Evolutionary conservation across 2,329 filamentous ascomycete species (phyloP), one percentile per base, ranked within the genome.

Genomic region (Alternaria triticina): DNA sequence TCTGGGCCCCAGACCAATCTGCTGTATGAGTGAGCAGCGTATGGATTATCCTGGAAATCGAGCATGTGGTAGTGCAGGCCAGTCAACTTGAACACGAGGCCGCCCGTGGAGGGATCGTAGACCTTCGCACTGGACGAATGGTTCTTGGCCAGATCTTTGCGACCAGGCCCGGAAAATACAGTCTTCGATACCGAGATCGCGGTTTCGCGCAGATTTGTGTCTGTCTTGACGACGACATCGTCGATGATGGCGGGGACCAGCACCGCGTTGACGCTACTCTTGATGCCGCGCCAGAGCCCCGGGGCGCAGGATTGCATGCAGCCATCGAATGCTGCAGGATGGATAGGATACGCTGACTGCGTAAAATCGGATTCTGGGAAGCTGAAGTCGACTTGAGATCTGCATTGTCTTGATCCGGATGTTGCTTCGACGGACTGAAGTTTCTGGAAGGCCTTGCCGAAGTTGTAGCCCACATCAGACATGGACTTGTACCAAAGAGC

Each of bases 301-400:
- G 66, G 64, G 70, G 57, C 3, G 65, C 59, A 15, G 66, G 64
- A 60, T 20, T 78, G 76, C 5, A 79, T 66, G 46, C 72, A 75
- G 15, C 56, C 70, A 59, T 78, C 77, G 10, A 79, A 61, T 5
- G 46, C 61, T 20, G 70, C 66, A 6, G 76, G 77, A 61, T 79
- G 75, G 30, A 79, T 58, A 15, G 67, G 57, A 52, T 78, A 76
- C 3, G 22, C 33, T 6, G 68, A 73, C 43, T 74, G 69, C 3
- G 15, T 25, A 17, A 56, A 59, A 5, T 63, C 57, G 7, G 70
- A 72, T 22, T 54, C 43, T 12, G 71, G 71, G 22, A 63, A 58
- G n/a, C 43, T 40, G 2, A 71, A 50, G 12, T 59, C 65, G 36
- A 72, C 59, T 8, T 30, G 28, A 5, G 67, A 50, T 17, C 69